Evolutionary conservation across 2,329 filamentous ascomycete species (phyloP), one percentile per base, ranked within the genome.

Genomic region (Penicillium sp.): DNA sequence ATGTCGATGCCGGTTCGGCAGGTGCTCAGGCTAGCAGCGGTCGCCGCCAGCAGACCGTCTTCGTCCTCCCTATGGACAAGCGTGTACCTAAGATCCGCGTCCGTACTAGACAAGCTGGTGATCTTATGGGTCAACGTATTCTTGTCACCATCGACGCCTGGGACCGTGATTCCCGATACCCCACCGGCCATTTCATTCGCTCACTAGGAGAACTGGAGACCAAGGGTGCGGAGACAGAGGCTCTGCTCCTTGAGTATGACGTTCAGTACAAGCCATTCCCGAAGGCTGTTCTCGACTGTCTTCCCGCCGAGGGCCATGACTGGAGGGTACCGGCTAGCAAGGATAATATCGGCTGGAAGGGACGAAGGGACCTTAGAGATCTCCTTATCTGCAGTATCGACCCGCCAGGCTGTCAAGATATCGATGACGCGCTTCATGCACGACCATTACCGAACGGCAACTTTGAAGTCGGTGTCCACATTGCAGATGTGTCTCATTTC

Each of bases 401-500:
- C 66, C 93, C 93, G 42, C 81, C 88, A 28, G 90, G 90, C 2
- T 98, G 93, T 69, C 91, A 97, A 63, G 93, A 98, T 74, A 98
- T 98, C 51, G 93, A 98, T 62, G 94, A 98, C 70, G 93, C 93
- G n/a, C 79, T 98, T 6, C 94, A 98, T 69, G 90, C 93, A 6
- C 80, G 83, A 53, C 77, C 79, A 44, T 73, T 98, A 19, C 84
- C 88, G 0, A 97, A 97, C 62, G 93, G 94, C 37, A 96, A 97
- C 67, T 90, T 83, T 57, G 88, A 97, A 68, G 89, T 98, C 9
- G 93, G 93, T 56, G 93, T 98, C 15, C 94, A 98, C 70, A 98
- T 98, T 69, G 94, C 93, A 24, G 93, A 98, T 69, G 93, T 98
- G n/a, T 97, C 93, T 9, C 87, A 98, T 71, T 98, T 98, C 65